Evolutionary conservation across 2,329 filamentous ascomycete genomes (phyloP), one percentile per base, ranked within the genome.

Genomic region (Fusarium sp.): DNA sequence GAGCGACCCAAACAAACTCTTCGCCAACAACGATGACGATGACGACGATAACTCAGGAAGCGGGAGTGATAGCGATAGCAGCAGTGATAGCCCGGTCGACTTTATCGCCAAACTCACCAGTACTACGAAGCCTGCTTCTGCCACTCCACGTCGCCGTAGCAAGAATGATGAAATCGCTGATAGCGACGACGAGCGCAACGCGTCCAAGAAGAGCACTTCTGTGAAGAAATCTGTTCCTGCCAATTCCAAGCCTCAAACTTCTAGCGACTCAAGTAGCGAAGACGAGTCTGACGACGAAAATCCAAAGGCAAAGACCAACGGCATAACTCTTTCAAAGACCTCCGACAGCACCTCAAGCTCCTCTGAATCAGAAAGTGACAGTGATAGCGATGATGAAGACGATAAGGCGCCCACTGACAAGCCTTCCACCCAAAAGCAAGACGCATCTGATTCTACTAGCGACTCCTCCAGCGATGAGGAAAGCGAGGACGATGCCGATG

Each of bases 111-210:
- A 81, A 63, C 76, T 82, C 40, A 59, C 55, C 41, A 64, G 69
- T 48, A 46, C 69, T 41, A 15, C 55, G n/a, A 77, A 76, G 52
- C 33, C 66, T 58, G 58, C 57, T 45, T 54, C 41, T 52, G 65
- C 52, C 15, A 49, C 70, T 55, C 42, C 69, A 48, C 70, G 62
- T 38, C 77, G 75, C 58, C 78, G 75, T 63, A 76, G 70, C 76
- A 79, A 80, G 69, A 66, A 78, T 45, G 79, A 81, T 26, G 82
- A 83, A 67, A 83, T 84, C 64, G 81, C 81, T 74, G 82, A 84
- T 61, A 84, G 82, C 73, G 81, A 84, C 71, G 79, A 72, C 73
- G 82, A 83, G 65, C 79, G 79, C 59, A 77, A 76, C 49, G 69
- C 78, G 40, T 67, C 76, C 20, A 68, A 75, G 35, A 78, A 77